Evolutionary conservation across 1,284 basidiomycete genomes (phyloP).

Genomic region (Trametes pubescens): DNA sequence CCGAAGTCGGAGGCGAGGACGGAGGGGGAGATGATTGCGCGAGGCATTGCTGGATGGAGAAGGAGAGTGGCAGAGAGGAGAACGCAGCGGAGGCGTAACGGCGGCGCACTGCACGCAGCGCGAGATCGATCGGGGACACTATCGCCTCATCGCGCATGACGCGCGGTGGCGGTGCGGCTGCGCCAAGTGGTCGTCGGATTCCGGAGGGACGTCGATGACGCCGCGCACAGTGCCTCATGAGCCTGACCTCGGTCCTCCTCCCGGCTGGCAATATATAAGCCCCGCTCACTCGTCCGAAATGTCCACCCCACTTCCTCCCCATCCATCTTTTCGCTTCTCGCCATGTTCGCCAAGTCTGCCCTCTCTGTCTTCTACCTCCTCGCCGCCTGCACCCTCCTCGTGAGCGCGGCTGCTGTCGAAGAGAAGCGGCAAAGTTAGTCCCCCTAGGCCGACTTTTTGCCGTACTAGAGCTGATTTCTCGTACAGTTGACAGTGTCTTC

Average conservation of each 20-base stretch:
- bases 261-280: constrained; percentile 17
- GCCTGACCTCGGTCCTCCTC: background rate
- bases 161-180: constrained; percentile 5
- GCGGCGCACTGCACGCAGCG: background rate
- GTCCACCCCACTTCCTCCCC: background rate
- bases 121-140: constrained; percentile 11
- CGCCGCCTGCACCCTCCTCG: constrained; percentile 26
- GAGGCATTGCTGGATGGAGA: constrained; percentile 64
- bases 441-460: background rate
- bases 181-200: background rate
- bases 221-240: background rate
- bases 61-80: background rate
- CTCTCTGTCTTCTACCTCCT: constrained; percentile 24
- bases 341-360: constrained; percentile 31
- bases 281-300: background rate
- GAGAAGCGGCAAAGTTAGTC: constrained; percentile 24
- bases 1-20: constrained; percentile 96
- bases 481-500: constrained; percentile 38
- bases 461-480: background rate
- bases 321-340: background rate
- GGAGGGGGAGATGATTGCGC: constrained; percentile 89
- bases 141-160: constrained; percentile 1
- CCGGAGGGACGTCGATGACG: background rate
- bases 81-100: background rate
- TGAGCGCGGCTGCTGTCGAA: constrained; percentile 23